Conservation (phyloP, 164 flowering plant genomes). For the Macadamia tetraphylla region DNA sequence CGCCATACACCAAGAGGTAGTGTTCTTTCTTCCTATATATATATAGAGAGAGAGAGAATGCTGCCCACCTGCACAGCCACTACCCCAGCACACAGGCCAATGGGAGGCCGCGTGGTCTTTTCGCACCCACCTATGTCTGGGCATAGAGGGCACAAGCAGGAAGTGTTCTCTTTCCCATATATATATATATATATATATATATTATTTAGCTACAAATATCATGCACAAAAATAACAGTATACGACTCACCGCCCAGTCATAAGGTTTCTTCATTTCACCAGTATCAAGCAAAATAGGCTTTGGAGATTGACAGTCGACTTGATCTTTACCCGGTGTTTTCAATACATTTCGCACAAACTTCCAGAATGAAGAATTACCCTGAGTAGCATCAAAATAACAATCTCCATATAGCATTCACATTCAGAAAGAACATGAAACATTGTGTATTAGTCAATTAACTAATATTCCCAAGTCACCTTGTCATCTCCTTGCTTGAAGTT, state of each 20-base stretch:
- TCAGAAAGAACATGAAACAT: not conserved
- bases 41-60: too few relatives aligned
- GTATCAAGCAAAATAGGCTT: conserved; percentile 97
- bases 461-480: conserved; percentile 30
- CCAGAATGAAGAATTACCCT: conserved; percentile 96
- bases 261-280: conserved; percentile 93
- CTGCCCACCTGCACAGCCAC: too few relatives aligned
- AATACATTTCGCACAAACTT: conserved; percentile 65
- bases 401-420: not conserved
- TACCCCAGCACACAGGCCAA: too few relatives aligned
- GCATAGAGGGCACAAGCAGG: too few relatives aligned
- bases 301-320: conserved; percentile 79
- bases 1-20: too few relatives aligned
- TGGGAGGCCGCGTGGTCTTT: too few relatives aligned
- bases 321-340: conserved; percentile 65
- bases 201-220: too few relatives aligned
- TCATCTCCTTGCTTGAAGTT: conserved; percentile 97
- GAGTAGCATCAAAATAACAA: conserved; percentile 13
- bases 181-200: too few relatives aligned
- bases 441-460: not conserved
- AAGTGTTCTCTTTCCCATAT: too few relatives aligned
- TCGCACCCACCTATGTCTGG: too few relatives aligned
- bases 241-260: conserved; percentile 93
- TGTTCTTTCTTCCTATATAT: too few relatives aligned
- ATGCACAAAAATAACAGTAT: not conserved